Evolutionary conservation across 306 rosid species (phyloP), one percentile per base, ranked within the genome.

Genomic region (Begonia fuchsioides): DNA sequence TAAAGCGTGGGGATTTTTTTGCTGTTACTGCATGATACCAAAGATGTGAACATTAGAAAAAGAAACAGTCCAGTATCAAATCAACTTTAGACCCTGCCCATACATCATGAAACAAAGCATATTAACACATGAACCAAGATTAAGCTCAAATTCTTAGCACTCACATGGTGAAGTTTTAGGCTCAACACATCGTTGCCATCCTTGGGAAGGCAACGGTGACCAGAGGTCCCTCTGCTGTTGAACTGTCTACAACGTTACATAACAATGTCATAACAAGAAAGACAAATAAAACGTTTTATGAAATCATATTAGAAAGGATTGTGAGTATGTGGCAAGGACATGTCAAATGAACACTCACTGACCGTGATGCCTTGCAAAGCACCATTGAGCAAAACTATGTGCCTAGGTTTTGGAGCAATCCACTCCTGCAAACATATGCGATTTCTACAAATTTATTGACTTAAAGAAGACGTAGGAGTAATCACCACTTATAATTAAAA

Each of bases 151-250:
- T 15, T 52, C 39, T 2, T 1, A 52, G 13, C 47, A 58, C 96
- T 82, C 71, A 92, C 98, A 69, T 60, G 75, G 74, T 53, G 47
- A 53, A 50, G 63, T 74, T 41, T 38, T 62, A 16, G 90, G 65
- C 55, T 72, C 75, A 44, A 43, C 63, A 63, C 76, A 79, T 16
- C 72, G 63, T 64, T 72, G 73, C 95, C 85, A 92, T 48, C 86
- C 79, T 69, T 85, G 96, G 58, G 65, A 52, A 51, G 82, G 72
- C 72, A 79, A 55, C 44, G 93, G 95, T 41, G 82, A 46, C 98
- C 95, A 90, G 46, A 79, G 73, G 60, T 57, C 75, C 70, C 41
- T 56, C 81, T 52, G 85, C 19, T 56, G 60, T 51, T 68, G 63
- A 38, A 38, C 60, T 39, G 57, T 49, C 75, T 68, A 47, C 40